phyloP scores from a whole-genome alignment of 257 asterid species.

The Solanum microdontum region DNA sequence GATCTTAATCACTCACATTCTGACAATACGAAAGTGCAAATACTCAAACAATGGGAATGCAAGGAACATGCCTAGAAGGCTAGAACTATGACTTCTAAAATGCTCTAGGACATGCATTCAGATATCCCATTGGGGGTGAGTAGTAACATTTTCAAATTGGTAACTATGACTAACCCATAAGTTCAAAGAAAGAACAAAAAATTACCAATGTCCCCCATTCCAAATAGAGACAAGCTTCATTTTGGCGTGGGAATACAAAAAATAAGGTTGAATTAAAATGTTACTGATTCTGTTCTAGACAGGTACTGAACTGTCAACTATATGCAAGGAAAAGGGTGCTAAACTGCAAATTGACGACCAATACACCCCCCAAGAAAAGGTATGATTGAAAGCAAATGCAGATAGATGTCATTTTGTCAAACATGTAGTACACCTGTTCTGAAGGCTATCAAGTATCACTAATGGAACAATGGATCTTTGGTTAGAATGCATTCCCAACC shows the following conservation, averaged over 20 bases:
- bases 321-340: neutral
- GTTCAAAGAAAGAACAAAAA: neutral
- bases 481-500: neutral
- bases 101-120: neutral
- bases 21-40: neutral
- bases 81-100: neutral
- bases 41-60: neutral
- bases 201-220: neutral
- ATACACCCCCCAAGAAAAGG: neutral
- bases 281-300: neutral
- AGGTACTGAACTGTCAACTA: neutral
- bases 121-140: neutral
- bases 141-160: neutral
- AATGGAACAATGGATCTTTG: neutral
- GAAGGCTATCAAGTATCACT: neutral
- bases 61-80: neutral
- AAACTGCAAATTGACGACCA: neutral
- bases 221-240: neutral
- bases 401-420: neutral
- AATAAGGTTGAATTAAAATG: neutral
- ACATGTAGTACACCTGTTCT: neutral
- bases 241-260: neutral
- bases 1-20: neutral
- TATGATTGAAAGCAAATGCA: neutral
- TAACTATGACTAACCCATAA: neutral